These are phyloP conservation scores for Eutrema japonicum DNA, from an alignment of 345 rosid genomes.

Conservation along the genomic window DNA sequence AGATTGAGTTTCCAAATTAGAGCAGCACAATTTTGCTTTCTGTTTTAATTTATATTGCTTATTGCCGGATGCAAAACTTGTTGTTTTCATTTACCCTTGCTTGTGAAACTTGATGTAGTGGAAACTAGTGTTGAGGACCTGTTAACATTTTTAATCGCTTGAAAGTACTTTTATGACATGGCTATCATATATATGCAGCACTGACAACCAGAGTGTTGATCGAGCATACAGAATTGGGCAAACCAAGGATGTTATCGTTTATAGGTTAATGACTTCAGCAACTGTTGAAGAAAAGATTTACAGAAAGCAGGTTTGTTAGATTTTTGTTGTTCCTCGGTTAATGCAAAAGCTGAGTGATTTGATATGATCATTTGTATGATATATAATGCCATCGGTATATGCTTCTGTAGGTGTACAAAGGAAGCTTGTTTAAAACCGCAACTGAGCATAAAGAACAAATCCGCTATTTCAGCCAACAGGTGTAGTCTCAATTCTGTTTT, in stretches of 20 bases:
- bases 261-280: slow-evolving; percentile 94
- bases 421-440: slow-evolving; percentile 93
- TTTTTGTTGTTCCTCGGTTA: background rate
- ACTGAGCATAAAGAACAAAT: slow-evolving; percentile 97
- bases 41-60: slow-evolving; percentile 2
- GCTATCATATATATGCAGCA: slow-evolving; percentile 53
- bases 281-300: slow-evolving; percentile 99
- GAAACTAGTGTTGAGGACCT: slow-evolving; percentile 12
- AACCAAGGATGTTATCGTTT: slow-evolving; percentile 86
- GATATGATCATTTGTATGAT: slow-evolving; percentile 10
- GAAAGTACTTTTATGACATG: slow-evolving; percentile 6
- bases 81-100: background rate
- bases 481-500: slow-evolving; percentile 28
- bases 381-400: background rate
- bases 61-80: background rate
- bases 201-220: slow-evolving; percentile 98
- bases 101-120: slow-evolving; percentile 20
- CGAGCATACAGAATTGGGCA: slow-evolving; percentile 99
- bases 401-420: slow-evolving; percentile 72
- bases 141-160: slow-evolving; percentile 1
- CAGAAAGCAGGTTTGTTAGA: slow-evolving; percentile 75
- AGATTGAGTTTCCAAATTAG: background rate
- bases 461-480: slow-evolving; percentile 95
- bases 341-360: slow-evolving; percentile 23
- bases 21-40: slow-evolving; percentile 5